Percentiles rank a stretch among this genome's conserved stretches.
phyloP scores from a whole-genome alignment of 2,329 filamentous ascomycete genomes.

The Clathrospora elynae region DNA sequence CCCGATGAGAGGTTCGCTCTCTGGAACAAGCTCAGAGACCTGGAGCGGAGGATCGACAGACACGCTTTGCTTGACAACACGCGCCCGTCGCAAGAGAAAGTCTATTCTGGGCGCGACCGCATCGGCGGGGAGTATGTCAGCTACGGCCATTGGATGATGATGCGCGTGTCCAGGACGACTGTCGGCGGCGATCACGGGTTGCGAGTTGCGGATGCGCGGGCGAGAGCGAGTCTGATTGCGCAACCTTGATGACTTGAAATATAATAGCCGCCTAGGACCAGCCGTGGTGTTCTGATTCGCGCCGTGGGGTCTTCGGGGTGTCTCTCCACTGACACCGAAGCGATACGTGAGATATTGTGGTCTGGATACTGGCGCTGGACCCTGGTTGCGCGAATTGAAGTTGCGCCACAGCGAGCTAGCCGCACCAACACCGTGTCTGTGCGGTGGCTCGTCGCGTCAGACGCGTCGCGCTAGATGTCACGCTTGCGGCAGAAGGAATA shows the following conservation, averaged over 20 bases:
- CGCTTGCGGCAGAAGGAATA: not conserved
- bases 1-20: slow-evolving; percentile 36
- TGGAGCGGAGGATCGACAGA: slow-evolving; percentile 54
- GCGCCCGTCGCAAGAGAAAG: slow-evolving; percentile 50
- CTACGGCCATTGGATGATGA: slow-evolving; percentile 33
- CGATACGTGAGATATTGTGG: too few relatives aligned
- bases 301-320: too few relatives aligned
- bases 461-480: slow-evolving; percentile 16
- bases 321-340: too few relatives aligned
- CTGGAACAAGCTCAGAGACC: slow-evolving; percentile 46
- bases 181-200: slow-evolving; percentile 11
- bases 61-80: slow-evolving; percentile 47
- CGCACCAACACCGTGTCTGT: slow-evolving; percentile 9
- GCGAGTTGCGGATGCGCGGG: too few relatives aligned
- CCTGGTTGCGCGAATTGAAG: slow-evolving; percentile 4
- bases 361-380: slow-evolving; percentile 17
- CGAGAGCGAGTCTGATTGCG: too few relatives aligned
- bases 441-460: slow-evolving; percentile 21
- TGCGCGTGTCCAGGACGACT: too few relatives aligned
- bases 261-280: too few relatives aligned
- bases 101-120: slow-evolving; percentile 44
- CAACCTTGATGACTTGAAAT: too few relatives aligned
- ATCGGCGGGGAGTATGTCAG: slow-evolving; percentile 31
- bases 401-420: slow-evolving; percentile 17
- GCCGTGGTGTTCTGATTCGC: too few relatives aligned